Base-by-base conservation (phyloP, 1,284 basidiomycete species). In the Ganoderma boninense region DNA sequence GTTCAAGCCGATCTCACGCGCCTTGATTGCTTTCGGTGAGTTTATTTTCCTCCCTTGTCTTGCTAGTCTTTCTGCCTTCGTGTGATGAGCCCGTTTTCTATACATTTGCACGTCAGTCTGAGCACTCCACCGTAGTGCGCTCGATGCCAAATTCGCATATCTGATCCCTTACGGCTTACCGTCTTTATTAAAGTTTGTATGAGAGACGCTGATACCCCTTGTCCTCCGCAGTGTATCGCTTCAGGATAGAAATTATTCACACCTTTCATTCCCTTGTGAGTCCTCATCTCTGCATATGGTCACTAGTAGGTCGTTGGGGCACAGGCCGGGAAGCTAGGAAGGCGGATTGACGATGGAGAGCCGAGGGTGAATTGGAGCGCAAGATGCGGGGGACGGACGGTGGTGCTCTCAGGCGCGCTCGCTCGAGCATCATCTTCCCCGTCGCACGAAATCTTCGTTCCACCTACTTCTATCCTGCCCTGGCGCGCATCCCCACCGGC, bases 41-140 rank as follows among this genome's bases (percentile, higher is more conserved):
- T 69, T 14, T 18, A 1, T 69, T n/a, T n/a, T 26, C 60, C 20
- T 68, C 35, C 32, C 29, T 11, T 4, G 26, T 40, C 44, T 42
- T 26, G 29, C 29, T 32, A 32, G 13, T 63, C 64, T 42, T 14
- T 29, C 29, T 40, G 6, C 56, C 32, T 29, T 69, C 42, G 23
- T 18, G 32, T 57, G 75, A 75, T 77, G 75, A 74, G 46, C 46
- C 46, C 60, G 42, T 68, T 57, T 57, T 23, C 61, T 66, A 72
- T 59, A 66, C 46, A 68, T 87, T 87, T 88, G 86, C 87, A 87
- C 85, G 85, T 87, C 87, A 86, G 86, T 85, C 85, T 71, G 85
- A 87, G 77, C 77, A 76, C 69, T 71, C 65, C 52, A 43, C 43
- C 57, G 29, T 35, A 74, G 70, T 77, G 75, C 77, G 74, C 46